Base-by-base conservation (phyloP, 228 moss, liverwort and hornwort species). In the Sphagnum magellanicum region DNA sequence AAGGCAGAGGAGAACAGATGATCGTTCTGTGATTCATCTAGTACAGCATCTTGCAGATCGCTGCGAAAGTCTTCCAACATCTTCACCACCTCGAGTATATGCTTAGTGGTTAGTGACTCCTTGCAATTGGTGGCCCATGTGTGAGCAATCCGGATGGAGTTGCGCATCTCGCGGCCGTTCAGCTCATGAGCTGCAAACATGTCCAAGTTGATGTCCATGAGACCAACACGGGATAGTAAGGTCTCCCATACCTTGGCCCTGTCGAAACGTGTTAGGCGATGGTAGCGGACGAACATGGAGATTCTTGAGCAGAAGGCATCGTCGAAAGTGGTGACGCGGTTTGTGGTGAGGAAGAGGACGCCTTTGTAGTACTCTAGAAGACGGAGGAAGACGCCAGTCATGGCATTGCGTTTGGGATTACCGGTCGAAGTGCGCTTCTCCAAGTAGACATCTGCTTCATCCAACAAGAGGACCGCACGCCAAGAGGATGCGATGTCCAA, bases 371-470 rank as follows among this genome's bases (percentile, higher is more conserved):
- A 86, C 67, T 89, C 89, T 10, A 89, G 62, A 60, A 75, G 63
- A 46, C 89, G 81, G 47, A 89, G 72, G 70, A 89, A 83, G 55
- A 89, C 77, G 72, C 80, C 86, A 4, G 82, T 79, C 91, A 86
- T 82, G 49, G 84, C 76, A 4, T 84, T 77, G 6, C 84, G 78
- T 48, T 4, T 50, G 3, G 84, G 59, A 16, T 64, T 55, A 4
- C 14, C 61, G 0, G 46, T 16, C 0, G 77, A 74, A 5, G 63
- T 59, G 0, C 82, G 78, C 70, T 76, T 89, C 78, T 91, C 87
- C 50, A 91, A 67, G 60, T 81, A 82, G 6, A 78, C 71, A 68
- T 91, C 91, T 12, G 88, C 89, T 63, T 91, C 89, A 67, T 91
- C 91, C 0, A 91, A 68, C 0, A 91, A 73, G 12, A 91, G 69